Evolutionary conservation across 2,329 filamentous ascomycete species (phyloP).

Genomic region (Penicillium sp.): DNA sequence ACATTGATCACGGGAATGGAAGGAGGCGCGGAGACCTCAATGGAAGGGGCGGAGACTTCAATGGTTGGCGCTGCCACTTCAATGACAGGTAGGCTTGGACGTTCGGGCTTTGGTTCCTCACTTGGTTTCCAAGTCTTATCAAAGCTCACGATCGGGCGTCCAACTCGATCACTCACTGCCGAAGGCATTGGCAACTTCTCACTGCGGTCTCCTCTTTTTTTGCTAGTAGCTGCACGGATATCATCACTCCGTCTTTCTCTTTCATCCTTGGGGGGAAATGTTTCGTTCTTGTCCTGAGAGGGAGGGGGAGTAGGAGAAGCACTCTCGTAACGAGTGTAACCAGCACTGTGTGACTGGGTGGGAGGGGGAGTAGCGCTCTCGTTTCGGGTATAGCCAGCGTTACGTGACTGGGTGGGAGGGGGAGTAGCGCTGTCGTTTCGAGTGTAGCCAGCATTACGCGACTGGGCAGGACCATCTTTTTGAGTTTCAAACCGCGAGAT

Average conservation of each 20-base stretch:
- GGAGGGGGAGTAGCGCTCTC: constrained; percentile 31
- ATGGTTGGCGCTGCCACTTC: constrained; percentile 42
- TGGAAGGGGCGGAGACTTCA: constrained; percentile 31
- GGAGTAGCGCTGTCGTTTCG: constrained; percentile 55
- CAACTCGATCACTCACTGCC: constrained; percentile 84
- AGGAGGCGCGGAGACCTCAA: constrained; percentile 48
- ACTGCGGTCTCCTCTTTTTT: constrained; percentile 82
- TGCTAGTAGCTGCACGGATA: constrained; percentile 85
- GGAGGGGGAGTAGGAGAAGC: constrained; percentile 32
- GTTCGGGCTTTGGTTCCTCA: constrained; percentile 36
- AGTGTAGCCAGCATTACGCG: constrained; percentile 76
- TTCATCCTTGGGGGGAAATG: constrained; percentile 67
- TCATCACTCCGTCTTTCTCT: constrained; percentile 83
- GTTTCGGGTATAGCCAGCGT: constrained; percentile 77
- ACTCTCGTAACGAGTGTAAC: constrained; percentile 68
- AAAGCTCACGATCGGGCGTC: constrained; percentile 97
- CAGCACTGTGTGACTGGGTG: constrained; percentile 75
- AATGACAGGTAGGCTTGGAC: constrained; percentile 50
- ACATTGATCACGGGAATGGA: constrained; percentile 52
- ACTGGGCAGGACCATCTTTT: constrained; percentile 78
- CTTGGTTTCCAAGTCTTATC: constrained; percentile 73
- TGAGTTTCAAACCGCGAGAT: constrained; percentile 69
- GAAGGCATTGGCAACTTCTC: constrained; percentile 82
- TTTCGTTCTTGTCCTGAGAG: constrained; percentile 30
- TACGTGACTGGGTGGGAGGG: constrained; percentile 71